Percentiles rank a stretch among this genome's conserved stretches.
phyloP scores from a whole-genome alignment of 768 basidiomycete genomes.

The Trametes coccinea region DNA sequence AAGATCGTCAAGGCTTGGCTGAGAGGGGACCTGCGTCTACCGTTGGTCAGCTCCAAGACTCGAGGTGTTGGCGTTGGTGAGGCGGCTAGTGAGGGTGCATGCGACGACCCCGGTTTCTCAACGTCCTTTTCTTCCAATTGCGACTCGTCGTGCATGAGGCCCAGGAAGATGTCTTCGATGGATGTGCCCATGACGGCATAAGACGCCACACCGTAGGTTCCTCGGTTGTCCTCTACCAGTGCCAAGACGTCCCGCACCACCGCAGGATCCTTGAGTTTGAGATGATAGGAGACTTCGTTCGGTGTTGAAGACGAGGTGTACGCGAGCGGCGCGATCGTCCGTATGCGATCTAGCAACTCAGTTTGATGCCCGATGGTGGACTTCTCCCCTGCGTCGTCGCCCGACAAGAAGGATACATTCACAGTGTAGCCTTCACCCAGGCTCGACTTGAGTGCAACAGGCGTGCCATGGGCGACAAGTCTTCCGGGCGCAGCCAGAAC shows the following conservation, averaged over 20 bases:
- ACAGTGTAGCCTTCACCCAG: constrained; percentile 75
- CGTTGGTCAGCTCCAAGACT: constrained; percentile 46
- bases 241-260: constrained; percentile 58
- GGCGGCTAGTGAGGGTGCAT: constrained; percentile 16
- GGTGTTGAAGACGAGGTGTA: constrained; percentile 46
- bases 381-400: constrained; percentile 26
- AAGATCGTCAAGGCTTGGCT: constrained; percentile 73
- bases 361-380: constrained; percentile 28
- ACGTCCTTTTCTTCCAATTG: constrained; percentile 31
- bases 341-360: constrained; percentile 19
- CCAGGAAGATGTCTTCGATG: constrained; percentile 81
- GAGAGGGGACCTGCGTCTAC: constrained; percentile 55
- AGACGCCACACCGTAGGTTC: constrained; percentile 41
- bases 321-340: constrained; percentile 43
- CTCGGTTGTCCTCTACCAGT: constrained; percentile 49
- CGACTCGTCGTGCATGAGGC: constrained; percentile 54
- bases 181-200: constrained; percentile 74
- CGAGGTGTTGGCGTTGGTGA: constrained; percentile 1
- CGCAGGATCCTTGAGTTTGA: constrained; percentile 58
- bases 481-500: constrained; percentile 76
- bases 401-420: constrained; percentile 43
- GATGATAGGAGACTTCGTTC: constrained; percentile 50
- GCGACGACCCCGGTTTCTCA: constrained; percentile 16
- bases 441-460: constrained; percentile 69
- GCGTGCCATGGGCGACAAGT: constrained; percentile 70